These are phyloP conservation scores for Phytophthora ramorum DNA, from an alignment of 352 stramenopile genomes.

Conservation along the genomic window DNA sequence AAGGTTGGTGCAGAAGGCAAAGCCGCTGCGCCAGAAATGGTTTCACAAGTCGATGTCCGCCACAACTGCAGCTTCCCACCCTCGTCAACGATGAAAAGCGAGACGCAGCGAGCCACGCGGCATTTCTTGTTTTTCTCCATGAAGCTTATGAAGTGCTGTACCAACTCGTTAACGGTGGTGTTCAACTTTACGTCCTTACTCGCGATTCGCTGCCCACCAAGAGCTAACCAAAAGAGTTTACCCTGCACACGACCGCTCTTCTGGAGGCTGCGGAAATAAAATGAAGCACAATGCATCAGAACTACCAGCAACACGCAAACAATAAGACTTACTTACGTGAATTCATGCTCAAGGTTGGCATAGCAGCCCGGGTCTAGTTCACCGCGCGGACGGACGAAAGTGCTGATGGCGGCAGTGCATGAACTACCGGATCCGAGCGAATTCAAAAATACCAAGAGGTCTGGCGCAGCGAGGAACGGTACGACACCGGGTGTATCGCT, in stretches of 20 bases:
- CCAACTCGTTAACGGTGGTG: conserved; percentile 44
- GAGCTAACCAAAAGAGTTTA: conserved; percentile 73
- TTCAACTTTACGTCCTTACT: conserved; percentile 79
- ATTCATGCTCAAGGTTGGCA: conserved; percentile 83
- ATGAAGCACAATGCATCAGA: conserved; percentile 8
- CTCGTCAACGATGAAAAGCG: conserved; percentile 68
- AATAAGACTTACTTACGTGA: conserved; percentile 46
- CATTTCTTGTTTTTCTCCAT: conserved; percentile 76
- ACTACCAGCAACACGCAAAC: conserved; percentile 46
- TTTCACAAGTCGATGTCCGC: conserved; percentile 60
- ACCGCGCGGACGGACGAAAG: conserved; percentile 69
- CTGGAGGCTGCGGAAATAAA: conserved; percentile 47
- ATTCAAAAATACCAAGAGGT: conserved; percentile 58
- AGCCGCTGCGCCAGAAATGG: conserved; percentile 37
- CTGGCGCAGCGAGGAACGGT: conserved; percentile 56
- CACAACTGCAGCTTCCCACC: conserved; percentile 60
- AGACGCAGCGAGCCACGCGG: conserved; percentile 60
- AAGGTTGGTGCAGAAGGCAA: conserved; percentile 15
- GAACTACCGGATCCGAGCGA: conserved; percentile 44
- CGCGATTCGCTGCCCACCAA: conserved; percentile 67
- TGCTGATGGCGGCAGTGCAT: conserved; percentile 53
- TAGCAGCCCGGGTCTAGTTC: conserved; percentile 71
- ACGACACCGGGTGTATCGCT: conserved; percentile 47
- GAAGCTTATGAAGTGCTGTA: conserved; percentile 55
- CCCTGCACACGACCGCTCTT: conserved; percentile 63